Evolutionary conservation across 768 basidiomycete genomes (phyloP), one percentile per base, ranked within the genome.

Genomic region (Leucosporidium yakuticum): DNA sequence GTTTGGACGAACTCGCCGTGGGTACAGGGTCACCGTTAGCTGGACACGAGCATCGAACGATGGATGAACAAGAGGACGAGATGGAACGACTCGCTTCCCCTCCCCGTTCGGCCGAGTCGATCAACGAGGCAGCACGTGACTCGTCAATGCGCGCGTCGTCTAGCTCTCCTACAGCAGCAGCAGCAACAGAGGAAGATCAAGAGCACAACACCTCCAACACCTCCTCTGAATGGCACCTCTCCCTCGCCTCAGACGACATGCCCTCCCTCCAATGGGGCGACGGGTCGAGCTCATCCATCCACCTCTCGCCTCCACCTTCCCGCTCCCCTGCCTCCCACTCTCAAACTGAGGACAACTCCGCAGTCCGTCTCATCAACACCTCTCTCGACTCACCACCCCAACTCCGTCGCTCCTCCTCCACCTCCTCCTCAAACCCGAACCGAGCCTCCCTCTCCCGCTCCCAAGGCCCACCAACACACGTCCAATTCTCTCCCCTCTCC

Each of bases 401-500:
- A 4, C 39, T 15, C 39, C 39, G 11, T 15, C 39, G 39, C 17
- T 2, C 36, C 56, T 19, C 23, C 64, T n/a, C 64, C 20, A 60
- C 66, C 19, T 48, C 61, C 47, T 49, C 68, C 2, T 31, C 39
- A 27, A 50, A 64, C 5, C 59, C 50, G 25, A 59, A 64, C 2
- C 54, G 57, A 23, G 32, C 56, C 5, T 60, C 68, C 5, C 47
- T 44, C 4, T 69, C 71, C 1, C 59, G 55, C 20, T 62, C 71
- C 1, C 62, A 64, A 62, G 3, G 32, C 49, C 47, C 31, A 48
- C 25, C 57, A 31, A 32, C 32, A 36, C 34, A 49, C 44, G 49
- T 69, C 12, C 65, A 69, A 47, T 73, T 73, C 71, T 73, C 71
- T 0, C 71, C 71, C 17, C 63, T 73, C 54, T 67, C 65, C 15